These are phyloP conservation scores for Tagetes erecta DNA, from an alignment of 129 eudicot genomes.

Conservation along the genomic window DNA sequence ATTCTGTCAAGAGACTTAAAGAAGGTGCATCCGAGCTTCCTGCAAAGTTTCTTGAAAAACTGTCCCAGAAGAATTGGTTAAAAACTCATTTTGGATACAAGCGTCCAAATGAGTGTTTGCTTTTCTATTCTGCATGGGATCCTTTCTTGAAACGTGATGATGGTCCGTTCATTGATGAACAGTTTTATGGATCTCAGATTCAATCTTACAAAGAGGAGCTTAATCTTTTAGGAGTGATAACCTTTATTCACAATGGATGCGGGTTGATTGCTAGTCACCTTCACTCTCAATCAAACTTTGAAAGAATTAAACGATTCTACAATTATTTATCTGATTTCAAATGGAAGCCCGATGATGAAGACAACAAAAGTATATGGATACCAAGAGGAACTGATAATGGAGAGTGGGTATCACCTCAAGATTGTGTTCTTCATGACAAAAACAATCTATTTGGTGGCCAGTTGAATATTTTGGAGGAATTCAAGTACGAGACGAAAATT, in stretches of 20 bases:
- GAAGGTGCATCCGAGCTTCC: background rate
- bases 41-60: background rate
- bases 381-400: constrained; percentile 41
- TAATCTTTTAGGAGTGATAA: constrained; percentile 26
- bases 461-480: constrained; percentile 42
- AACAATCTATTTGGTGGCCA: constrained; percentile 35
- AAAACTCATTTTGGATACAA: background rate
- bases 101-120: constrained; percentile 32
- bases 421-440: constrained; percentile 45
- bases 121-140: constrained; percentile 24
- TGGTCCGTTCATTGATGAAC: constrained; percentile 52
- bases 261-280: constrained; percentile 39
- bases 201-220: constrained; percentile 38
- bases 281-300: constrained; percentile 26
- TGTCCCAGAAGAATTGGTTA: background rate
- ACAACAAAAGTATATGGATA: constrained; percentile 37
- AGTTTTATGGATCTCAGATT: constrained; percentile 37
- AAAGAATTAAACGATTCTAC: constrained; percentile 34
- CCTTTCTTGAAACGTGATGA: constrained; percentile 27
- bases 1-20: background rate
- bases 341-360: constrained; percentile 36
- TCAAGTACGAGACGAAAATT: constrained; percentile 28
- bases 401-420: constrained; percentile 37
- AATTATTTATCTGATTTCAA: constrained; percentile 25
- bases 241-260: constrained; percentile 29